Evolutionary conservation across 257 asterid species (phyloP).

Genomic region (Solanum piurae): DNA sequence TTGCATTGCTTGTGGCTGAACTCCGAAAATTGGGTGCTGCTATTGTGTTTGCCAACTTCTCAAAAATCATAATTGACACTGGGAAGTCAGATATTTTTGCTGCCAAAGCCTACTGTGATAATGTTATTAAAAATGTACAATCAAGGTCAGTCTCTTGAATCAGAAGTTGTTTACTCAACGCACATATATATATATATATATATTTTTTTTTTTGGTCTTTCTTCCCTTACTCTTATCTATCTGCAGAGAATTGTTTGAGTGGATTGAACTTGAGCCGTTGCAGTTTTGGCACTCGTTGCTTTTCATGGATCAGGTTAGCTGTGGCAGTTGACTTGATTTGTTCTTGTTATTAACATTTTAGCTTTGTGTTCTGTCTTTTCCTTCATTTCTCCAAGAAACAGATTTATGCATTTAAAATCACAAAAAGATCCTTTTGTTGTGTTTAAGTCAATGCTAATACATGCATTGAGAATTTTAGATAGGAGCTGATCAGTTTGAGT

Average conservation of each 20-base stretch:
- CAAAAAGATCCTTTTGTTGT: background rate
- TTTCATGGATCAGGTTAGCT: conserved; percentile 95
- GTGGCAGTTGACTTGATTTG: background rate
- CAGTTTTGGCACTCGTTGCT: conserved; percentile 94
- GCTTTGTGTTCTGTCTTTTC: background rate
- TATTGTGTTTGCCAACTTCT: conserved; percentile 76
- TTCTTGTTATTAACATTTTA: background rate
- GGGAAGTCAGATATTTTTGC: conserved; percentile 82
- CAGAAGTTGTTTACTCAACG: background rate
- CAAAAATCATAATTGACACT: conserved; percentile 73
- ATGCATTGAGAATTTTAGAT: background rate
- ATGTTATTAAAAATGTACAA: conserved; percentile 68
- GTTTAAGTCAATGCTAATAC: background rate
- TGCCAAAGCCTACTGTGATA: conserved; percentile 92
- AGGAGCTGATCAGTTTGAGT: background rate
- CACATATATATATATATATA: too few species aligned
- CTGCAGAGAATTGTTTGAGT: conserved; percentile 84
- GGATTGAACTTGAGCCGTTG: conserved; percentile 89
- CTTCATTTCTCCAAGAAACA: background rate
- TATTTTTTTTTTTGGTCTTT: background rate
- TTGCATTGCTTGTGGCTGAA: conserved; percentile 91
- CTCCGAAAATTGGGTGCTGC: conserved; percentile 86
- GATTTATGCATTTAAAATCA: background rate
- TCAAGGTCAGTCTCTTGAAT: conserved; percentile 43
- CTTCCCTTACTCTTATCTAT: conserved; percentile 3